A percentile compares a stretch with the other conserved stretches of the same genome.
Evolutionary conservation across 306 rosid species (phyloP).

Genomic region (Vigna mungo): DNA sequence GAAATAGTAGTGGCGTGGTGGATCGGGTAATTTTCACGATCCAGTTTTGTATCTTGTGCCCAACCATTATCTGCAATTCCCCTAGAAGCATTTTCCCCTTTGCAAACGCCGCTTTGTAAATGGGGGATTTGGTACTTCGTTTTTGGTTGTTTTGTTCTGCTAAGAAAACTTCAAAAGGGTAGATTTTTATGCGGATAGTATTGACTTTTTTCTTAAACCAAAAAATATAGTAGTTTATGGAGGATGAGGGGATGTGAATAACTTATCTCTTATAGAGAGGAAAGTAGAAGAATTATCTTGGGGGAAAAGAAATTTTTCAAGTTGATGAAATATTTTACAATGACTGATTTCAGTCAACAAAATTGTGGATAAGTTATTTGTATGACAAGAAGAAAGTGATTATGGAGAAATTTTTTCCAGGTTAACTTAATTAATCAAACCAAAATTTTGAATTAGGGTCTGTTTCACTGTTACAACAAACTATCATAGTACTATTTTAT

Average conservation of each 20-base stretch:
- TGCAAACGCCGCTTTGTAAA: background rate
- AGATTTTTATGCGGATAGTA: background rate
- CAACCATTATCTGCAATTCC: no score
- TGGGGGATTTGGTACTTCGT: slow-evolving; percentile 46
- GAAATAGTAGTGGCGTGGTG: no score
- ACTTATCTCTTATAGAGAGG: slow-evolving; percentile 2
- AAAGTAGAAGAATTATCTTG: background rate
- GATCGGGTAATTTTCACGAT: no score
- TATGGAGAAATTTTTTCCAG: slow-evolving; percentile 7
- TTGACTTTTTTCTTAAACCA: background rate
- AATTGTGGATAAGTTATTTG: slow-evolving; percentile 20
- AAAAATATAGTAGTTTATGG: background rate
- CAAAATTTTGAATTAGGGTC: slow-evolving; percentile 18
- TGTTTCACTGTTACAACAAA: slow-evolving; percentile 1
- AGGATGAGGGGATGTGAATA: background rate
- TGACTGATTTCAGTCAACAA: slow-evolving; percentile 12
- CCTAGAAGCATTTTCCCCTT: no score
- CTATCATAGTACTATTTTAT: background rate
- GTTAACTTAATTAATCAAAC: slow-evolving; percentile 6
- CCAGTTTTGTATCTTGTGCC: no score
- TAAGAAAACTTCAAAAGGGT: slow-evolving; percentile 6
- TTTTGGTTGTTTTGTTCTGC: slow-evolving; percentile 37
- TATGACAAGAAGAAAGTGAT: background rate
- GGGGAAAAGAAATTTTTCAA: background rate
- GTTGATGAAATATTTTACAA: slow-evolving; percentile 28